Conservation (phyloP, 2,329 filamentous ascomycete genomes). For the Decorospora gaudefroyi region DNA sequence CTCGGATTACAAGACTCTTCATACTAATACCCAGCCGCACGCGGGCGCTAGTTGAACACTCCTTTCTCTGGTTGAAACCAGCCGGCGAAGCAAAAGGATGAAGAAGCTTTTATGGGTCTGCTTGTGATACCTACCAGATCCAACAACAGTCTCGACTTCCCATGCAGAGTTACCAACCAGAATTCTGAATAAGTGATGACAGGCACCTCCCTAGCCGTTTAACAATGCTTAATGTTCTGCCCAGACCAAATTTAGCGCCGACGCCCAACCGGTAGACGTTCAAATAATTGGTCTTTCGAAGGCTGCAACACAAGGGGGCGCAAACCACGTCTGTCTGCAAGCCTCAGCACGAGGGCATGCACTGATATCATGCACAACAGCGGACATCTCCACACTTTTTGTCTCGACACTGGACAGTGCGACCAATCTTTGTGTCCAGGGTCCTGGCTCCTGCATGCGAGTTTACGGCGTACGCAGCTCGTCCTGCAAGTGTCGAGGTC, state of each 20-base stretch:
- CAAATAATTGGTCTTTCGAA: slow-evolving; percentile 19
- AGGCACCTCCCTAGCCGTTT: slow-evolving; percentile 30
- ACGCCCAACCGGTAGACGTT: slow-evolving; percentile 26
- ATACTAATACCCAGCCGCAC: slow-evolving; percentile 8
- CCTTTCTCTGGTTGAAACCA: slow-evolving; percentile 15
- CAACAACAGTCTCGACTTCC: slow-evolving; percentile 9
- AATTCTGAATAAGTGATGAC: slow-evolving; percentile 1
- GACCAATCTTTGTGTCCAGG: slow-evolving; percentile 21
- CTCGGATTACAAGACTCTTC: slow-evolving; percentile 2
- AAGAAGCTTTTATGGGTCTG: slow-evolving; percentile 14
- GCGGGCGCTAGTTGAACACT: slow-evolving; percentile 10
- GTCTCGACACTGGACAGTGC: slow-evolving; percentile 14
- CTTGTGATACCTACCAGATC: slow-evolving; percentile 20
- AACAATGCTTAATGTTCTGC: slow-evolving; percentile 14
- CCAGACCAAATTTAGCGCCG: slow-evolving; percentile 17
- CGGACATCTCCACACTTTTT: slow-evolving; percentile 37
- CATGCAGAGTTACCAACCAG: slow-evolving; percentile 14
- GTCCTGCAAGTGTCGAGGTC: slow-evolving; percentile 16
- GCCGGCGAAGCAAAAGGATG: slow-evolving; percentile 15
- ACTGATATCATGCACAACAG: slow-evolving; percentile 31
- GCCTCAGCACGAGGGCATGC: slow-evolving; percentile 23
- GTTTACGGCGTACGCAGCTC: slow-evolving; percentile 8
- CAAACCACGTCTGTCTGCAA: slow-evolving; percentile 13
- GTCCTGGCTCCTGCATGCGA: slow-evolving; percentile 30
- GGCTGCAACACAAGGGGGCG: slow-evolving; percentile 27